A percentile compares a stretch with the other conserved stretches of the same genome.
Conservation (phyloP, 2,329 filamentous ascomycete genomes). For the Eutypa lata region DNA sequence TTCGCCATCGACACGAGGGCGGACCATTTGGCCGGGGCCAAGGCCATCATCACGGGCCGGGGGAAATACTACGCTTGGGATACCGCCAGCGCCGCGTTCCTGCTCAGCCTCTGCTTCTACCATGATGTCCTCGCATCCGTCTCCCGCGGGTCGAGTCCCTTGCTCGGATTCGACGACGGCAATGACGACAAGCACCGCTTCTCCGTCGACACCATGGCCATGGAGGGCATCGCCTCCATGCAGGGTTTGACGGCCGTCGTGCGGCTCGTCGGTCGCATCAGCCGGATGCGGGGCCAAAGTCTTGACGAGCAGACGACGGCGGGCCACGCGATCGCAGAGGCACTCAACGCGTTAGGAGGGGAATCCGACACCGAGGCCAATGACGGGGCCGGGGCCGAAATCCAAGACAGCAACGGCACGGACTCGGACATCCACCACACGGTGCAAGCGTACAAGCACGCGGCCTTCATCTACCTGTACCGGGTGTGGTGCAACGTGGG, state of each 20-base stretch:
- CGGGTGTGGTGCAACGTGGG: constrained; percentile 25
- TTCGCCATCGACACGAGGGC: constrained; percentile 25
- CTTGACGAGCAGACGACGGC: constrained; percentile 5
- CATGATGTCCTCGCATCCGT: constrained; percentile 29
- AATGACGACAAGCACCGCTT: constrained; percentile 3
- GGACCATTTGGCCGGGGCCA: constrained; percentile 28
- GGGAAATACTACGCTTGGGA: constrained; percentile 9
- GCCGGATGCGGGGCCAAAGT: constrained; percentile 18
- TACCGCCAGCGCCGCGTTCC: constrained; percentile 22
- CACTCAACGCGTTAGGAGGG: constrained; percentile 8
- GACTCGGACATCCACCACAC: constrained; percentile 21
- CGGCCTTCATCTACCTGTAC: constrained; percentile 29
- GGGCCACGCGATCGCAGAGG: constrained; percentile 10
- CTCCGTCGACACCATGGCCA: constrained; percentile 4
- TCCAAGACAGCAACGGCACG: constrained; percentile 7
- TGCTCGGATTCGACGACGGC: constrained; percentile 21
- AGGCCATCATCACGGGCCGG: constrained; percentile 24
- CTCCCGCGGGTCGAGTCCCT: constrained; percentile 20
- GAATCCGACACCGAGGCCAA: background rate
- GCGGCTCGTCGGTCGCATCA: constrained; percentile 21
- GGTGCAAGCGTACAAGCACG: constrained; percentile 27
- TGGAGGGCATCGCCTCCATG: constrained; percentile 16
- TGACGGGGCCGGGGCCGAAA: no score
- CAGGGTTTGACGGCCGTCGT: constrained; percentile 18
- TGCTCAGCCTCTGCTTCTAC: constrained; percentile 28